phyloP scores from a whole-genome alignment of 1,284 basidiomycete genomes.

The Apiotrichum brassicae region DNA sequence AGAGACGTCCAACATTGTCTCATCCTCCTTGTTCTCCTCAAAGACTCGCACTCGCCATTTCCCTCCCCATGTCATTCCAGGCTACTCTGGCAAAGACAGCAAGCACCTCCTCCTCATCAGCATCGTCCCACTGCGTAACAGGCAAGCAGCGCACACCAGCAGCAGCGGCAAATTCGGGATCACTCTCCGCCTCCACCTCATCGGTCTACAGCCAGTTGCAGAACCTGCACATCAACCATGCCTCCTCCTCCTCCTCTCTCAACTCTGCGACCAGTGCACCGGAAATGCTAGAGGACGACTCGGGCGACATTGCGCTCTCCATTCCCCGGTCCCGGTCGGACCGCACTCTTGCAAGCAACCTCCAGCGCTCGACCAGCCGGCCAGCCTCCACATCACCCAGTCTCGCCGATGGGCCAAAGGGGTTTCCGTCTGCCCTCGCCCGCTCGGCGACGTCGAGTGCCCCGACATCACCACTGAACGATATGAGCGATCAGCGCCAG shows the following conservation, averaged over 20 bases:
- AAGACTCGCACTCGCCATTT: no score
- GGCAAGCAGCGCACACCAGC: not conserved
- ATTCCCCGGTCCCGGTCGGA: slow-evolving; percentile 1
- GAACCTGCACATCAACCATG: not conserved
- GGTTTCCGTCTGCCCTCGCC: not conserved
- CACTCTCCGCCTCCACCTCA: not conserved
- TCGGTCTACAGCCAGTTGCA: not conserved
- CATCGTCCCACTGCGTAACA: not conserved
- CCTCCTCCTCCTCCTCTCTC: not conserved
- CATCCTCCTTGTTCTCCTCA: no score
- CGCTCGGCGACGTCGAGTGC: not conserved
- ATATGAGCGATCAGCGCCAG: not conserved
- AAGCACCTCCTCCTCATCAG: not conserved
- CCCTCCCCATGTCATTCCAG: not conserved
- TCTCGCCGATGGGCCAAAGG: no score
- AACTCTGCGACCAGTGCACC: not conserved
- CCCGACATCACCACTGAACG: not conserved
- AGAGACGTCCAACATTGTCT: no score
- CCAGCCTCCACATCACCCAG: not conserved
- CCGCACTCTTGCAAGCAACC: not conserved
- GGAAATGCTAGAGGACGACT: slow-evolving; percentile 1
- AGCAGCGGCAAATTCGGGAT: not conserved
- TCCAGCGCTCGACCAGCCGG: not conserved
- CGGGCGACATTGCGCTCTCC: slow-evolving; percentile 11
- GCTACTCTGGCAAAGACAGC: not conserved